Base-by-base conservation (phyloP, 306 rosid species). In the Cicer bijugum region DNA sequence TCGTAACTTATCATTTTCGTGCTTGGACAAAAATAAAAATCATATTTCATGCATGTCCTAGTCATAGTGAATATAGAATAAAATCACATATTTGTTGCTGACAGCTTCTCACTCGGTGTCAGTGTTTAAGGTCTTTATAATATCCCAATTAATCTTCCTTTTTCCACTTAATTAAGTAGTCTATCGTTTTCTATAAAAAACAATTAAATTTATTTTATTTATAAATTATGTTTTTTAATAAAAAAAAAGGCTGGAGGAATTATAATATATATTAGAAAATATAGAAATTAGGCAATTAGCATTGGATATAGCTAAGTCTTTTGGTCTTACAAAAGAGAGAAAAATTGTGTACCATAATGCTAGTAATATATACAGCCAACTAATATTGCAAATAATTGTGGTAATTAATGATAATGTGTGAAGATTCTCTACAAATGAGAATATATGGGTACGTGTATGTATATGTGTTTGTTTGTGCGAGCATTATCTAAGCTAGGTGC, bases 41-140 rank as follows among this genome's bases (percentile, higher is more conserved):
- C 64, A 67, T 46, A 67, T 46, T 56, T 56, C 63, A 57, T 43
- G 56, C 74, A 45, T 79, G 76, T 67, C 76, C 57, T 44, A 37
- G 37, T 61, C 63, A 51, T 61, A 28, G 35, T 28, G 35, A 28
- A n/a, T 53, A 35, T 63, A 46, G 73, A 39, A 66, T 51, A 67
- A 46, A 62, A 56, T 74, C 76, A 72, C 70, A 75, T 28, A 12
- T 50, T 23, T 59, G 11, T 50, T 68, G 55, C 69, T 71, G 70
- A 76, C 81, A 74, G 52, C 86, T 57, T 74, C 56, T 66, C 38
- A 46, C 40, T 61, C 9, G 15, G 35, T 82, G 76, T 67, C 76
- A 77, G 62, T 66, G 51, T 8, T 60, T 77, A 47, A 57, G 67
- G 74, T 62, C 77, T 33, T 44, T 59, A 28, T 28, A 28, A 28